These are phyloP conservation scores for Colletotrichum navitas DNA, from an alignment of 2,329 filamentous ascomycete species.

Conservation along the genomic window DNA sequence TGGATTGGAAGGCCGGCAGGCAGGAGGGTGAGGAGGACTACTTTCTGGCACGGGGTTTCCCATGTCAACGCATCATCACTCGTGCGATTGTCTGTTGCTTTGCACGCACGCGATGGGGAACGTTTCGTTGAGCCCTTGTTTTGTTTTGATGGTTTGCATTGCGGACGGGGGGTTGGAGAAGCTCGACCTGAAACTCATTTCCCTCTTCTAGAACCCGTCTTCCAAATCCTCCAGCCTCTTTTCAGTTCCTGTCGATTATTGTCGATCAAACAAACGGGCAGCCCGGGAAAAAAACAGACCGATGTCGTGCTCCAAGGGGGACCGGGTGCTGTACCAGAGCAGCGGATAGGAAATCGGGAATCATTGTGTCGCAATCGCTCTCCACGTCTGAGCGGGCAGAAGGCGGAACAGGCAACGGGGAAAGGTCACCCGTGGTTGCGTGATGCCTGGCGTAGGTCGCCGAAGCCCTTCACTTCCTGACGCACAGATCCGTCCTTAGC, in stretches of 20 bases:
- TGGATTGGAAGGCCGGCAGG: not conserved
- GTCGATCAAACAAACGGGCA: slow-evolving; percentile 35
- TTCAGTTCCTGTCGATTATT: slow-evolving; percentile 2
- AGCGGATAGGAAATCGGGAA: slow-evolving; percentile 9
- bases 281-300: not conserved
- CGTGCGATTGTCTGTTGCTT: not conserved
- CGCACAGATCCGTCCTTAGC: slow-evolving; percentile 84
- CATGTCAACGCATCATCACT: not conserved
- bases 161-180: not conserved
- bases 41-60: not conserved
- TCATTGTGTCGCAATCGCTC: not conserved
- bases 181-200: slow-evolving; percentile 1
- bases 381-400: slow-evolving; percentile 26
- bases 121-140: not conserved
- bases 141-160: slow-evolving; percentile 4
- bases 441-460: slow-evolving; percentile 10
- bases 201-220: slow-evolving; percentile 1
- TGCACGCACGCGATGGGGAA: not conserved
- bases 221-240: not conserved
- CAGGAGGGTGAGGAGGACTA: not conserved
- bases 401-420: slow-evolving; percentile 1
- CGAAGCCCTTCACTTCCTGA: slow-evolving; percentile 60
- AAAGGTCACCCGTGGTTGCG: slow-evolving; percentile 10
- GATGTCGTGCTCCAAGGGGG: not conserved
- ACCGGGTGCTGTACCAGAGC: slow-evolving; percentile 5